These are phyloP conservation scores for Zalaria obscura DNA, from an alignment of 2,329 filamentous ascomycete genomes.

Conservation along the genomic window DNA sequence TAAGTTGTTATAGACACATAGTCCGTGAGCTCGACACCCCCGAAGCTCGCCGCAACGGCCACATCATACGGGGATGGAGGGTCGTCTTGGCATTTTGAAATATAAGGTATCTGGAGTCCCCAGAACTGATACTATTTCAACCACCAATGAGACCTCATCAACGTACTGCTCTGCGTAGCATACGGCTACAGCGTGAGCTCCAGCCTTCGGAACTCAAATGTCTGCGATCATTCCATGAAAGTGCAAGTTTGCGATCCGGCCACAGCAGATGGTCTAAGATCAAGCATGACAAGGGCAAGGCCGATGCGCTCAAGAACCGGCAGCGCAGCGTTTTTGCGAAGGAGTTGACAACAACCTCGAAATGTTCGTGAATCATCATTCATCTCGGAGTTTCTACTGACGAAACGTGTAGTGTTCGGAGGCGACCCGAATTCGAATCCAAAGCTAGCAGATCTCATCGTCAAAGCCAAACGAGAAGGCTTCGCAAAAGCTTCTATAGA, in stretches of 20 bases:
- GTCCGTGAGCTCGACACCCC: no score
- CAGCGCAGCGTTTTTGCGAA: constrained; percentile 55
- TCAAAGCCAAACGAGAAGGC: constrained; percentile 68
- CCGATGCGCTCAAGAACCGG: constrained; percentile 65
- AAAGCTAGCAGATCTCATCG: constrained; percentile 57
- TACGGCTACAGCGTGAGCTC: neutral
- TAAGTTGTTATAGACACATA: no score
- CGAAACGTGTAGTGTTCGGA: constrained; percentile 44
- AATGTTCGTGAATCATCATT: constrained; percentile 37
- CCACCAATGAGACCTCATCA: neutral
- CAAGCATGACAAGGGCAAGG: constrained; percentile 82
- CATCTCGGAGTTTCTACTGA: neutral
- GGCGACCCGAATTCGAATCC: constrained; percentile 61
- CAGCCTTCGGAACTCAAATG: neutral
- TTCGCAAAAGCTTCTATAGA: constrained; percentile 80
- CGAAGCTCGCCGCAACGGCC: no score
- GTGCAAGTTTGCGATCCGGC: constrained; percentile 35
- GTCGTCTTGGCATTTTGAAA: no score
- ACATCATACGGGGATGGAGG: no score
- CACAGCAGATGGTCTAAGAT: constrained; percentile 96
- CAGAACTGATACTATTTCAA: neutral
- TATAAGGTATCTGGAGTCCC: no score
- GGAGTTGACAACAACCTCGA: constrained; percentile 61
- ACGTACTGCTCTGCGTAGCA: neutral
- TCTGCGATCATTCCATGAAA: constrained; percentile 7